These are phyloP conservation scores for Phialophora tarda DNA, from an alignment of 2,329 filamentous ascomycete species.

Conservation along the genomic window DNA sequence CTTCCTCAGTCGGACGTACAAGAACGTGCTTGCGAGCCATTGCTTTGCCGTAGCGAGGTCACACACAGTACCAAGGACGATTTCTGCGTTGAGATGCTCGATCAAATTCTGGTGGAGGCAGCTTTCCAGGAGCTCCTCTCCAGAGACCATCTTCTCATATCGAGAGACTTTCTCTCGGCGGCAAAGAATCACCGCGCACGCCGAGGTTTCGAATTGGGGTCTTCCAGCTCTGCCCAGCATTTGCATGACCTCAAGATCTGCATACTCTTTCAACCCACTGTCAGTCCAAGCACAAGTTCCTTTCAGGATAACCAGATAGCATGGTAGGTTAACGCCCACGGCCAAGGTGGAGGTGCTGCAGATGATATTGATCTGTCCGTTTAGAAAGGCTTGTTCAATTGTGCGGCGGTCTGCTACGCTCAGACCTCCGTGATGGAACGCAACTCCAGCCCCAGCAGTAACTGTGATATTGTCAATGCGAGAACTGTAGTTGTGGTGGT, in stretches of 20 bases:
- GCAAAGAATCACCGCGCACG: slow-evolving; percentile 80
- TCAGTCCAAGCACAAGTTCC: slow-evolving; percentile 73
- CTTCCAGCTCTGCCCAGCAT: slow-evolving; percentile 86
- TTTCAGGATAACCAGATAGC: slow-evolving; percentile 82
- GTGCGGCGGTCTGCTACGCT: slow-evolving; percentile 66
- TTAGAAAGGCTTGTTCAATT: slow-evolving; percentile 71
- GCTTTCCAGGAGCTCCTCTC: slow-evolving; percentile 76
- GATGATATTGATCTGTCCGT: slow-evolving; percentile 76
- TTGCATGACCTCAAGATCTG: slow-evolving; percentile 85
- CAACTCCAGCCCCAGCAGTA: slow-evolving; percentile 65
- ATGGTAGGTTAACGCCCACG: slow-evolving; percentile 82
- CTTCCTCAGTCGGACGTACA: slow-evolving; percentile 73
- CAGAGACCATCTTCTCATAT: slow-evolving; percentile 76
- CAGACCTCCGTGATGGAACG: slow-evolving; percentile 82
- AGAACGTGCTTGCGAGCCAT: slow-evolving; percentile 79
- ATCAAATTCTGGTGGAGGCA: slow-evolving; percentile 77
- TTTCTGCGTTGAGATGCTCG: slow-evolving; percentile 84
- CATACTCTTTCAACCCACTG: slow-evolving; percentile 69
- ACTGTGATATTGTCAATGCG: background rate
- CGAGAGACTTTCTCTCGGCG: slow-evolving; percentile 65
- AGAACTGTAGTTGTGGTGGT: slow-evolving; percentile 30
- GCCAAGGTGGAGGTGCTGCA: slow-evolving; percentile 87
- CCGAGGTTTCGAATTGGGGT: slow-evolving; percentile 79
- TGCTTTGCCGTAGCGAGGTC: slow-evolving; percentile 68
- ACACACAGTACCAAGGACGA: slow-evolving; percentile 74